Conservation (phyloP, 2,329 filamentous ascomycete species). For the Capronia coronata region DNA sequence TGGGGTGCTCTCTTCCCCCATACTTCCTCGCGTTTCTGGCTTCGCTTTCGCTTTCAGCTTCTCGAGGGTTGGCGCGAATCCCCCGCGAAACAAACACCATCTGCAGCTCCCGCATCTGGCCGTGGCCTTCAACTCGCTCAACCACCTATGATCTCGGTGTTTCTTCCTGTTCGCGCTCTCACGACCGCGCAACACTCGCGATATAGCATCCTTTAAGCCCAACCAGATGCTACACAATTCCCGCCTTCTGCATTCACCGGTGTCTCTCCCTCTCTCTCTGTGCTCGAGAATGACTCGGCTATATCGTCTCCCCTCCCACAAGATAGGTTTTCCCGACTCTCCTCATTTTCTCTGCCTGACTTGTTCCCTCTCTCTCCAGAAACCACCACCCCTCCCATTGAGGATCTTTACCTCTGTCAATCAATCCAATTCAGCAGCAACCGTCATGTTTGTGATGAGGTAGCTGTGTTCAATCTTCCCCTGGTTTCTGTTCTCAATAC, state of each 20-base stretch:
- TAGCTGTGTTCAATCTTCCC: slow-evolving; percentile 10
- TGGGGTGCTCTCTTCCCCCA: too few species aligned
- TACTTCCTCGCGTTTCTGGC: too few species aligned
- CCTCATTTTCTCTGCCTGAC: slow-evolving; percentile 7
- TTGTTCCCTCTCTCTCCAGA: neutral
- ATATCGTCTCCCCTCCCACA: slow-evolving; percentile 9
- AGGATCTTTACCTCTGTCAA: neutral
- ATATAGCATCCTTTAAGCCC: slow-evolving; percentile 24
- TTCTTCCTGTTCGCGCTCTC: slow-evolving; percentile 17
- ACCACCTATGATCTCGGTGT: slow-evolving; percentile 18
- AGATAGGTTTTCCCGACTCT: slow-evolving; percentile 9
- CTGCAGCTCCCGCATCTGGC: slow-evolving; percentile 13
- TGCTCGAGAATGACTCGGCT: slow-evolving; percentile 5
- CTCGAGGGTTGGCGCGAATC: slow-evolving; percentile 16
- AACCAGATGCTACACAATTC: slow-evolving; percentile 14
- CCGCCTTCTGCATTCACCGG: slow-evolving; percentile 3
- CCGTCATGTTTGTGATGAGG: slow-evolving; percentile 9
- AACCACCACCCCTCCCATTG: neutral
- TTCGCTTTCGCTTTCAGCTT: too few species aligned
- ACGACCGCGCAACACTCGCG: slow-evolving; percentile 26
- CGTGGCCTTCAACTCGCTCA: slow-evolving; percentile 1
- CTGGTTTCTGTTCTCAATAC: slow-evolving; percentile 1
- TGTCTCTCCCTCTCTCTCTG: too few species aligned
- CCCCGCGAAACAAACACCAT: slow-evolving; percentile 14
- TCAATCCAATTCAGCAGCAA: slow-evolving; percentile 7